Percentiles rank a stretch among this genome's conserved stretches.
Conservation (phyloP, 768 basidiomycete species). For the Leucocoprinus sp. region DNA sequence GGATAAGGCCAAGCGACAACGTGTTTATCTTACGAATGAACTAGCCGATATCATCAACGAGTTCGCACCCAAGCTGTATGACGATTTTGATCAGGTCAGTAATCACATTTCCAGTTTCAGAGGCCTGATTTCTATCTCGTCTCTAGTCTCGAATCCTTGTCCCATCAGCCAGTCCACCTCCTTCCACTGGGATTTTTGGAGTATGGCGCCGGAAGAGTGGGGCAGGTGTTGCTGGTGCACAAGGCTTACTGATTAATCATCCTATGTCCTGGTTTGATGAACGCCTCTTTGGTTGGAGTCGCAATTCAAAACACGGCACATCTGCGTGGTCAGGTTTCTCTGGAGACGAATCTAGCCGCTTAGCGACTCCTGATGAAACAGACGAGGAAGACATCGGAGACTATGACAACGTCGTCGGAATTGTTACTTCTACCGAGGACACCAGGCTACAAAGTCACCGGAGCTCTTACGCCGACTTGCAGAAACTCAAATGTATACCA, state of each 20-base stretch:
- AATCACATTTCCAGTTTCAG: constrained; percentile 7
- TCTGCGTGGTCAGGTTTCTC: constrained; percentile 72
- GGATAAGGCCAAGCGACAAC: constrained; percentile 64
- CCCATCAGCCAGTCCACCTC: constrained; percentile 79
- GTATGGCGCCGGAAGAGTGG: constrained; percentile 76
- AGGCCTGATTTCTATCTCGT: constrained; percentile 7
- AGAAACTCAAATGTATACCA: constrained; percentile 44
- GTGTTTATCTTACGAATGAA: constrained; percentile 73
- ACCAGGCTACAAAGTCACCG: constrained; percentile 50
- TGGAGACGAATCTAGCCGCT: constrained; percentile 51
- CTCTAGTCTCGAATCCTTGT: constrained; percentile 68
- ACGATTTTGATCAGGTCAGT: constrained; percentile 73
- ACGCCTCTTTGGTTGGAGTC: constrained; percentile 87
- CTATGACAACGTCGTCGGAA: constrained; percentile 80
- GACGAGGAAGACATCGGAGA: constrained; percentile 88
- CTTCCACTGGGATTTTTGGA: constrained; percentile 66
- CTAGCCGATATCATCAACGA: constrained; percentile 79
- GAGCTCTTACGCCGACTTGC: constrained; percentile 77
- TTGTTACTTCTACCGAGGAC: constrained; percentile 47
- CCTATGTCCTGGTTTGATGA: constrained; percentile 96
- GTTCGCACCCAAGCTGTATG: constrained; percentile 80
- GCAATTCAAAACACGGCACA: constrained; percentile 68
- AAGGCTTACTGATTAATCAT: constrained; percentile 77
- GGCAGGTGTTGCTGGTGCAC: constrained; percentile 76
- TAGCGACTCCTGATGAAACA: constrained; percentile 65